Evolutionary conservation across 306 rosid species (phyloP), one percentile per base, ranked within the genome.

Genomic region (Sindora glabra): DNA sequence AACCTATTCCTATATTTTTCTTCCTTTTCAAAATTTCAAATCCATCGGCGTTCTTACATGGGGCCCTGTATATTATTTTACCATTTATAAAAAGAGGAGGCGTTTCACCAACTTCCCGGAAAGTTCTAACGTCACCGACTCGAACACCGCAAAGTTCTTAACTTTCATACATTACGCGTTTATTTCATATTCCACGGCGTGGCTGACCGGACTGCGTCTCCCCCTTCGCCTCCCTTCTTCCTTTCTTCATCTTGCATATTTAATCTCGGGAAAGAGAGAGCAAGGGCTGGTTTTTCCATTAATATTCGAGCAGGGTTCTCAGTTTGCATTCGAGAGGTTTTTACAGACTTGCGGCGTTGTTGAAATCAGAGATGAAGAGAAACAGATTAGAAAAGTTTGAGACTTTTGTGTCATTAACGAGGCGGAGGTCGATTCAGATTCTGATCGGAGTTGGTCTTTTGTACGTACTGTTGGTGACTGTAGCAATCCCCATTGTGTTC

Each of bases 401-500:
- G 18, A 19, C 59, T 11, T 46, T 85, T 18, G 29, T 78, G 42
- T 70, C 90, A 10, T 55, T 87, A 12, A 81, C 32, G 2, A 74
- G 85, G 69, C 87, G 86, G 34, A 82, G 98, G 72, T 78, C 90
- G 69, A 10, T 89, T 65, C 95, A 92, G 53, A 79, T 80, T 51
- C 75, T 92, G 58, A 56, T 82, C 15, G 72, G 69, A 12, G 27
- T 78, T 26, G 85, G 81, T 0, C 11, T 89, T 40, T 44, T 92
- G 37, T 92, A 92, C 49, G 10, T 80, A 1, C 34, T 89, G 3
- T 37, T 92, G 2, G 81, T 89, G 47, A 76, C 78, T 21, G 38
- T 86, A 2, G 96, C 88, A 77, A 80, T 92, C 51, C 98, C 96
- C 5, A 69, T 86, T n/a, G 79, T 89, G 18, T 80, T 81, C 79